Conservation (phyloP, 768 basidiomycete species). For the Boletellus ananas region DNA sequence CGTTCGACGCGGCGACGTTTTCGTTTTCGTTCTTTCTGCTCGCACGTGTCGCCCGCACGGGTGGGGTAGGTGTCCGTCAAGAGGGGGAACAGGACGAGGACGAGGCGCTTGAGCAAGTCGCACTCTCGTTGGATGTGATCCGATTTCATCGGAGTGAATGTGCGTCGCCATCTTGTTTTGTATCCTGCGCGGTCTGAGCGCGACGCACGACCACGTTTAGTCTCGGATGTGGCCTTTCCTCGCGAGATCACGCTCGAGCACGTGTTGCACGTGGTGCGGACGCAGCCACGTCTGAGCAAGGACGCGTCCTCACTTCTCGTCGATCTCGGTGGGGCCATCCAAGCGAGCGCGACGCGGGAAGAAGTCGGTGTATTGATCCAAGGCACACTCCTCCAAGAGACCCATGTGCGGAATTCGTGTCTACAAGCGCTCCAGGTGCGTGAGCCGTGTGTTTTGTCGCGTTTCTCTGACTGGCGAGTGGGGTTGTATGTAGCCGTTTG, state of each 20-base stretch:
- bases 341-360: conserved; percentile 51
- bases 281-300: conserved; percentile 78
- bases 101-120: conserved; percentile 75
- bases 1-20: conserved; percentile 85
- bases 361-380: conserved; percentile 66
- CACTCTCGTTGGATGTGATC: conserved; percentile 50
- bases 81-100: conserved; percentile 35
- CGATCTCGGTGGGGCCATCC: conserved; percentile 77
- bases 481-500: conserved; percentile 63
- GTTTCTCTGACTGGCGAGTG: background rate
- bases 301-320: conserved; percentile 78
- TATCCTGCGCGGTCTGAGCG: no score
- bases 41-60: conserved; percentile 58
- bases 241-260: conserved; percentile 63
- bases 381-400: conserved; percentile 82
- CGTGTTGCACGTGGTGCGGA: conserved; percentile 68
- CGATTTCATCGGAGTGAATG: conserved; percentile 33
- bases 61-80: conserved; percentile 53
- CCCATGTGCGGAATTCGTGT: conserved; percentile 82
- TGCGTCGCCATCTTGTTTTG: conserved; percentile 6
- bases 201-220: conserved; percentile 36
- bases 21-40: conserved; percentile 78
- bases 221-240: conserved; percentile 69
- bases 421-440: conserved; percentile 86
- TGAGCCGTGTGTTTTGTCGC: background rate